Percentiles rank a stretch among this genome's conserved stretches.
Evolutionary conservation across 805 yeast genomes (phyloP).

Genomic region (Lipomyces kockii): DNA sequence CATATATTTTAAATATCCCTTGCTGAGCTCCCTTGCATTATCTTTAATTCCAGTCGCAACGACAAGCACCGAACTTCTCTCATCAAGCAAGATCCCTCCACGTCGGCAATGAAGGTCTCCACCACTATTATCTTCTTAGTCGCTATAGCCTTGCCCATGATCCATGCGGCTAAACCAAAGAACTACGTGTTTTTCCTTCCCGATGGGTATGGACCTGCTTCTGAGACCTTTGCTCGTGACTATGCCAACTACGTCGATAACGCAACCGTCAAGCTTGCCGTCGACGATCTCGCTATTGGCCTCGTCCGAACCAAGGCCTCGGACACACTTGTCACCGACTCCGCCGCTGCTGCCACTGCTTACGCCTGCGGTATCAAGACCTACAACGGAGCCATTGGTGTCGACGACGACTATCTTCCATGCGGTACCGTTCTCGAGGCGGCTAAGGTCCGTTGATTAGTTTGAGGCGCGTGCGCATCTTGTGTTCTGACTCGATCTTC

Average conservation of each 20-base stretch:
- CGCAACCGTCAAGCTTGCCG: constrained; percentile 46
- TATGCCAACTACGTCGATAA: constrained; percentile 28
- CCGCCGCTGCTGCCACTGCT: constrained; percentile 98
- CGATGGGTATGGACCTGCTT: constrained; percentile 39
- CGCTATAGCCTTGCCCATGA: constrained; percentile 2
- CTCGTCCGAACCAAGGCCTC: constrained; percentile 82
- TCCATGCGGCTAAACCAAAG: constrained; percentile 18
- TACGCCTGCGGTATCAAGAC: constrained; percentile 83
- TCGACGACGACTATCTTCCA: constrained; percentile 66
- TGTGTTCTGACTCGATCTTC: constrained; percentile 1
- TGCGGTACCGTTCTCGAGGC: constrained; percentile 91
- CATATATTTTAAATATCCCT: not conserved
- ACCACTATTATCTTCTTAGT: not conserved
- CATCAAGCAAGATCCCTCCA: not conserved
- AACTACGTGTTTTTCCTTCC: constrained; percentile 34
- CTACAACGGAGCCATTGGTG: constrained; percentile 93
- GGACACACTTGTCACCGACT: constrained; percentile 80
- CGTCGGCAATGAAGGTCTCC: not conserved
- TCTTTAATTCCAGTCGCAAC: not conserved
- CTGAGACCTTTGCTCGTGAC: constrained; percentile 36
- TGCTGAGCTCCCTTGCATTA: not conserved
- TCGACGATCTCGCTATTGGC: constrained; percentile 71
- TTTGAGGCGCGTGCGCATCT: not conserved
- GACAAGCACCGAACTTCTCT: too few relatives aligned
- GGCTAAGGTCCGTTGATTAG: constrained; percentile 53